phyloP scores from a whole-genome alignment of 257 asterid species.

The Solanum sejunctum region DNA sequence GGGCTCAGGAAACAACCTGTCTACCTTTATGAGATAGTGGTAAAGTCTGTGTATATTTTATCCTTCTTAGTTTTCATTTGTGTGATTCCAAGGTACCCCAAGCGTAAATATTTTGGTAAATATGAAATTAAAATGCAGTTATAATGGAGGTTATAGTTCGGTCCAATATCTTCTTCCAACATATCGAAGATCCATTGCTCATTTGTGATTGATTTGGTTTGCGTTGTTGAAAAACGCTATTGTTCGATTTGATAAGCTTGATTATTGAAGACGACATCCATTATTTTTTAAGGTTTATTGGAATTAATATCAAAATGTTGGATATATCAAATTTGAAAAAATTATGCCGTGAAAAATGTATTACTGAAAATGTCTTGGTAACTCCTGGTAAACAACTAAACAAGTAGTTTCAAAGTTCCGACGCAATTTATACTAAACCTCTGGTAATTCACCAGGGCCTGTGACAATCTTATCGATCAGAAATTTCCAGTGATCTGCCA shows the following conservation, averaged over 20 bases:
- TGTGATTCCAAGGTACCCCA: too few relatives aligned
- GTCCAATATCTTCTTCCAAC: neutral
- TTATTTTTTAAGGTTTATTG: neutral
- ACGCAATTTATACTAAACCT: neutral
- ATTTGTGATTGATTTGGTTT: neutral
- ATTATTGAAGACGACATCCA: neutral
- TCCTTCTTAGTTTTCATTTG: too few relatives aligned
- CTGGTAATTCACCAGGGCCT: neutral
- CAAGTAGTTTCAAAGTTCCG: neutral
- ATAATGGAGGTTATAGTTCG: neutral
- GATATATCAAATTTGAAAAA: too few relatives aligned
- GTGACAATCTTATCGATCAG: too few relatives aligned
- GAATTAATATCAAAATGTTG: neutral
- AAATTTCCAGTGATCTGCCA: neutral
- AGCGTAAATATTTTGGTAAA: neutral
- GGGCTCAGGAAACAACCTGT: too few relatives aligned
- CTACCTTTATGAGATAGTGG: too few relatives aligned
- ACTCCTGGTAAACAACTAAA: neutral
- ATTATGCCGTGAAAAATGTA: too few relatives aligned
- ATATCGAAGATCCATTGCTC: neutral
- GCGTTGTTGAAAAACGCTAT: neutral
- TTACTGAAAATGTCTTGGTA: neutral
- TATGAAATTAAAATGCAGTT: neutral
- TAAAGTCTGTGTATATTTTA: too few relatives aligned
- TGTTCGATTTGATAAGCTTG: neutral